A percentile compares a stretch with the other conserved stretches of the same genome.
phyloP scores from a whole-genome alignment of 2,329 filamentous ascomycete genomes.

The Colletotrichum orchidophilum region DNA sequence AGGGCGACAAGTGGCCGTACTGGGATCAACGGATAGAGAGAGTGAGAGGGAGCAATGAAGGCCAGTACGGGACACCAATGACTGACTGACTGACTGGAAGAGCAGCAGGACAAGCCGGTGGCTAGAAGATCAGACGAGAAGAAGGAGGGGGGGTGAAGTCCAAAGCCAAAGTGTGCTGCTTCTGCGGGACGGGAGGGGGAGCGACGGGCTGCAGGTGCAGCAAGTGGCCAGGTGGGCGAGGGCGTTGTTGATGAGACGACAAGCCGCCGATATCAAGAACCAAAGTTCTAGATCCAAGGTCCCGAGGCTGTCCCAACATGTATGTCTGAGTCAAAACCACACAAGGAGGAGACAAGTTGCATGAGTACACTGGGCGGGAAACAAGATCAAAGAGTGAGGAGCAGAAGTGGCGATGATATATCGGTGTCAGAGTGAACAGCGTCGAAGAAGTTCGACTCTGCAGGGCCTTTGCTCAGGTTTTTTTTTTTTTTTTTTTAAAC shows the following conservation, averaged over 20 bases:
- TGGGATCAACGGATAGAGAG: not conserved
- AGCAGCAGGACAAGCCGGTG: not conserved
- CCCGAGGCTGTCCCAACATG: conserved; percentile 8
- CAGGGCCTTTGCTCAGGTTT: not conserved
- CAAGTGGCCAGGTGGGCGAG: conserved; percentile 10
- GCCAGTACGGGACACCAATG: not conserved
- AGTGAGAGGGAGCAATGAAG: conserved; percentile 2
- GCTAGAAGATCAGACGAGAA: conserved; percentile 20
- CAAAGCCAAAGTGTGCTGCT: conserved; percentile 1
- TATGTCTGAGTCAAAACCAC: conserved; percentile 18
- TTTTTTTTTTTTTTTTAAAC: no score
- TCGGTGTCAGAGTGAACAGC: not conserved
- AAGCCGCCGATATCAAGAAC: conserved; percentile 26
- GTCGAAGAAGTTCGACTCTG: conserved; percentile 2
- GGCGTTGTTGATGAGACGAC: conserved; percentile 22
- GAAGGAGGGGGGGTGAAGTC: not conserved
- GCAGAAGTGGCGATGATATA: conserved; percentile 25
- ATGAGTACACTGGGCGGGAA: not conserved
- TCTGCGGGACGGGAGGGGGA: not conserved
- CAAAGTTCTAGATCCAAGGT: conserved; percentile 1
- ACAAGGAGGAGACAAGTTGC: not conserved
- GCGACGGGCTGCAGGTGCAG: conserved; percentile 10
- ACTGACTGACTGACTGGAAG: not conserved
- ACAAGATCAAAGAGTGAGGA: not conserved
- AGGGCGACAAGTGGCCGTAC: conserved; percentile 7